Evolutionary conservation across 345 rosid genomes (phyloP), one percentile per base, ranked within the genome.

Genomic region (Hibiscus trionum): DNA sequence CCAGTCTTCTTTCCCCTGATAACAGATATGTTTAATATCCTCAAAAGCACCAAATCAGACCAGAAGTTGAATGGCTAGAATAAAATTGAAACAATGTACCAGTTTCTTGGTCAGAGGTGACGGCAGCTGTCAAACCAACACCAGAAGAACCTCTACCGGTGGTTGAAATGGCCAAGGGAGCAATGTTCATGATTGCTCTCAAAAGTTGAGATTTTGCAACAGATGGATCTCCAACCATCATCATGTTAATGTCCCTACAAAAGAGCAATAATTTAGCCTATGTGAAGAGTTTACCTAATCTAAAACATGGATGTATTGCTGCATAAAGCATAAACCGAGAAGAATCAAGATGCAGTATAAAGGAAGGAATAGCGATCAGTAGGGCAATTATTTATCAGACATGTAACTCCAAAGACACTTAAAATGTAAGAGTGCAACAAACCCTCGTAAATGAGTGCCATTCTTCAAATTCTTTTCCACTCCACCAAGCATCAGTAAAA

Each of bases 191-290:
- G 66, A 95, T 95, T 33, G 99, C 99, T 79, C 98, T 86, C 77
- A 95, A 74, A 73, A 95, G 97, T 79, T 95, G 99, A 77, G 99
- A 95, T 73, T 95, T 95, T 59, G 98, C 99, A 80, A 95, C 98
- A 69, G 99, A 95, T 68, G 98, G 99, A 82, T 95, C 99, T 75
- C 99, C 99, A 73, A 95, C 98, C 99, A 92, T 95, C 99, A 95
- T 90, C 99, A 95, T 92, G 81, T 95, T 95, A 75, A 95, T 88
- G 75, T 95, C 99, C 82, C 99, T 95, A 53, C 62, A 73, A 84
- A 66, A 56, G 76, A 64, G 24, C 35, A 26, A 52, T 64, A 52
- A 37, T 50, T 42, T 44, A 58, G 33, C 61, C 1, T 58, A 58
- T 11, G 33, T 58, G 4, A 55, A 61, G 60, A 53, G 24, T 26